Conservation (phyloP, 495 filamentous ascomycete species). For the Parathielavia appendiculata region DNA sequence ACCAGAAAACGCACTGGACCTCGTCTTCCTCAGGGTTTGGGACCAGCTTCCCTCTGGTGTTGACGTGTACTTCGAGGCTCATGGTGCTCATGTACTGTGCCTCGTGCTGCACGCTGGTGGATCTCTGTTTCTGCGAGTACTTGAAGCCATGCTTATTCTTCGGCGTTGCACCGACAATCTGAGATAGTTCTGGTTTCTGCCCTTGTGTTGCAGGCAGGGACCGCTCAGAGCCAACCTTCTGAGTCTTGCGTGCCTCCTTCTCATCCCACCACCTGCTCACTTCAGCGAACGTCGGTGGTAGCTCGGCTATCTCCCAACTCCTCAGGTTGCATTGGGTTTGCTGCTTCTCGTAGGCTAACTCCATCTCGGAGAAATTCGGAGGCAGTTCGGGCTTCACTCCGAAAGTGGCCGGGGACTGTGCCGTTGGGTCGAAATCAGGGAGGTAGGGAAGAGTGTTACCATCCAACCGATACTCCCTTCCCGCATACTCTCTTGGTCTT, state of each 20-base stretch:
- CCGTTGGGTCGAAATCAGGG: slow-evolving; percentile 69
- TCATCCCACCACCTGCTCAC: slow-evolving; percentile 63
- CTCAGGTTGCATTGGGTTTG: slow-evolving; percentile 50
- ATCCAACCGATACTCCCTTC: slow-evolving; percentile 75
- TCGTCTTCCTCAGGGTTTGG: slow-evolving; percentile 89
- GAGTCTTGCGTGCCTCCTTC: slow-evolving; percentile 29
- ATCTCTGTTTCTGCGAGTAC: slow-evolving; percentile 72
- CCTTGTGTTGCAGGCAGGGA: slow-evolving; percentile 45
- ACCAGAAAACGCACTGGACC: slow-evolving; percentile 89
- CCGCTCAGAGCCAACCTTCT: slow-evolving; percentile 44
- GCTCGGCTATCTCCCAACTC: slow-evolving; percentile 60
- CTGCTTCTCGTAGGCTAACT: slow-evolving; percentile 45
- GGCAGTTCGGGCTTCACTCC: slow-evolving; percentile 46
- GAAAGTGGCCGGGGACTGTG: slow-evolving; percentile 49
- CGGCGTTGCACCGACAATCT: slow-evolving; percentile 87
- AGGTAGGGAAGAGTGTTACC: slow-evolving; percentile 71
- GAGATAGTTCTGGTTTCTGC: slow-evolving; percentile 54
- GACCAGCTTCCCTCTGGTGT: slow-evolving; percentile 71
- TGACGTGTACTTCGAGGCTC: slow-evolving; percentile 94
- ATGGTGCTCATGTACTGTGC: slow-evolving; percentile 94
- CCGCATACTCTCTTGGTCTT: slow-evolving; percentile 75
- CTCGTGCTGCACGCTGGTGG: slow-evolving; percentile 75
- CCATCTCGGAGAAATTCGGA: slow-evolving; percentile 48
- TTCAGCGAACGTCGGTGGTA: slow-evolving; percentile 66
- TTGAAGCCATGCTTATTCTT: slow-evolving; percentile 79